phyloP scores from a whole-genome alignment of 805 yeast genomes.

The Wickerhamomyces bisporus region DNA sequence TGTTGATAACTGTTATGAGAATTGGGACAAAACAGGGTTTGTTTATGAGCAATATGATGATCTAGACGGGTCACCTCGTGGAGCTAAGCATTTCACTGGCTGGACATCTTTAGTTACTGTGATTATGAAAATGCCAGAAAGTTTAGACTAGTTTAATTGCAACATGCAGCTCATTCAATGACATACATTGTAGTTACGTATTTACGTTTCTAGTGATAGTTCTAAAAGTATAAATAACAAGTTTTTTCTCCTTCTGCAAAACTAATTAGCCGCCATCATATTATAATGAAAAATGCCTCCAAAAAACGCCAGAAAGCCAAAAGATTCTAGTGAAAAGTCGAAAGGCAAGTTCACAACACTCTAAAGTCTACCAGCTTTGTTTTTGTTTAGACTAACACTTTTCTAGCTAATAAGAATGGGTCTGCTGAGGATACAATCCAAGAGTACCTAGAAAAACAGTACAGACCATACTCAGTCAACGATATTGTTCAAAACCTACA shows the following conservation, averaged over 20 bases:
- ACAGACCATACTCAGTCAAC: slow-evolving; percentile 42
- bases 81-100: slow-evolving; percentile 88
- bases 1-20: slow-evolving; percentile 59
- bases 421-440: slow-evolving; percentile 30
- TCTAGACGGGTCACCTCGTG: slow-evolving; percentile 63
- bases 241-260: too few relatives aligned
- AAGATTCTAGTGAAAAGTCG: too few relatives aligned
- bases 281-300: slow-evolving; percentile 4
- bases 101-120: slow-evolving; percentile 84
- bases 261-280: too few relatives aligned
- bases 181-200: too few relatives aligned
- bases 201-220: too few relatives aligned
- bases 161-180: too few relatives aligned
- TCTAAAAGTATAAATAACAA: too few relatives aligned
- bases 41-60: slow-evolving; percentile 92
- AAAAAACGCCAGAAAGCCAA: slow-evolving; percentile 12
- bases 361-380: too few relatives aligned
- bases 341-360: too few relatives aligned
- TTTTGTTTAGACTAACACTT: too few relatives aligned
- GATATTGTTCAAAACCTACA: slow-evolving; percentile 44
- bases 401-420: too few relatives aligned
- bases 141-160: too few relatives aligned
- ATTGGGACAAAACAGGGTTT: slow-evolving; percentile 72
- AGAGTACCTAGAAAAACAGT: slow-evolving; percentile 37
- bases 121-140: slow-evolving; percentile 79